phyloP scores from a whole-genome alignment of 2,329 filamentous ascomycete species.

The Colletotrichum viniferum region DNA sequence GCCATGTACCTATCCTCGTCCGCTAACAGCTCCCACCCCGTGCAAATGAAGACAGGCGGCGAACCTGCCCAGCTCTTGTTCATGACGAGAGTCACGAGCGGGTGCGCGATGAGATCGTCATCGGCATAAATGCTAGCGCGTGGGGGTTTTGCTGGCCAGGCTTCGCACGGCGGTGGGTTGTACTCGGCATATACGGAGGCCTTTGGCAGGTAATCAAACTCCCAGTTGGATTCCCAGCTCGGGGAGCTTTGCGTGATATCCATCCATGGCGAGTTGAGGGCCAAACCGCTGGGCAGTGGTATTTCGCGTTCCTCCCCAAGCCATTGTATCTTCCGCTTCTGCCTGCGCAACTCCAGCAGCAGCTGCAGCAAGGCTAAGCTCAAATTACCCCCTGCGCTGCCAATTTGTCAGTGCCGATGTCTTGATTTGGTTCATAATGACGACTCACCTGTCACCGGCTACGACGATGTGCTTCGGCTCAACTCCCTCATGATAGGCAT shows the following conservation, averaged over 20 bases:
- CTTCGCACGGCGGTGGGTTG: constrained; percentile 46
- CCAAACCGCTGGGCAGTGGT: constrained; percentile 70
- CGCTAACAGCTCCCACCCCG: constrained; percentile 73
- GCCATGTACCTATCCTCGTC: constrained; percentile 71
- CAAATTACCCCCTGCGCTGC: constrained; percentile 75
- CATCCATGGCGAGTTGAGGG: constrained; percentile 71
- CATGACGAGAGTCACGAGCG: constrained; percentile 68
- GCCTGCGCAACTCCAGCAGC: constrained; percentile 64
- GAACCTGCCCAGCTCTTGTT: constrained; percentile 62
- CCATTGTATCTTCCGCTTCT: constrained; percentile 57
- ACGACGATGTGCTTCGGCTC: constrained; percentile 70
- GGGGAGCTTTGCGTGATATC: constrained; percentile 71
- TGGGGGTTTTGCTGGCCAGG: constrained; percentile 63
- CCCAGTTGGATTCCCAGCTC: constrained; percentile 53
- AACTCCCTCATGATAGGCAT: constrained; percentile 69
- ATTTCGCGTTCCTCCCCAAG: constrained; percentile 62
- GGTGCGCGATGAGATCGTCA: constrained; percentile 64
- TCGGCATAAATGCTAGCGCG: constrained; percentile 59
- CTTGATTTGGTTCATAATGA: not conserved
- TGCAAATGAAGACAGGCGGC: constrained; percentile 71
- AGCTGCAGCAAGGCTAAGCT: constrained; percentile 70
- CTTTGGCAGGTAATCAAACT: constrained; percentile 69
- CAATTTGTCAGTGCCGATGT: not conserved
- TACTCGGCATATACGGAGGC: constrained; percentile 34
- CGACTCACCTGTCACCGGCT: constrained; percentile 66